phyloP scores from a whole-genome alignment of 2,329 filamentous ascomycete genomes.

The Ophiostoma angusticollis region DNA sequence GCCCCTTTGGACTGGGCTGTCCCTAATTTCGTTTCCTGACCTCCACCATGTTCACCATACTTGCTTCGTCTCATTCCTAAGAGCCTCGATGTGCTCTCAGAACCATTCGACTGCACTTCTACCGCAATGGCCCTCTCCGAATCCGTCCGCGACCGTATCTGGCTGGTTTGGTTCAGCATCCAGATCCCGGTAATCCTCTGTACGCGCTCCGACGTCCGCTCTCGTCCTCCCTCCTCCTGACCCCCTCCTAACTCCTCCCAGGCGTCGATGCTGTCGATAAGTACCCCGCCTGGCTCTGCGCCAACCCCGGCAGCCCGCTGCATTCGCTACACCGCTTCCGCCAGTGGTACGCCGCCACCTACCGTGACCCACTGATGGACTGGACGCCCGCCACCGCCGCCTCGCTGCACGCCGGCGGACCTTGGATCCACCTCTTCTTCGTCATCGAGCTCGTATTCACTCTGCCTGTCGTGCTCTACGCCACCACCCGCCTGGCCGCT shows the following conservation, averaged over 20 bases:
- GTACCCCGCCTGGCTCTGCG: conserved; percentile 36
- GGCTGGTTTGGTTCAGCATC: conserved; percentile 22
- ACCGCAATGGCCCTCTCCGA: conserved; percentile 1
- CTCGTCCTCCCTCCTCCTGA: neutral
- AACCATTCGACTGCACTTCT: neutral
- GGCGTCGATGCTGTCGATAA: conserved; percentile 41
- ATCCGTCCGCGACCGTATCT: conserved; percentile 17
- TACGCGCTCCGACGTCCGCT: no score
- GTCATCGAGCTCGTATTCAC: conserved; percentile 37
- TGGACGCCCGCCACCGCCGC: conserved; percentile 19
- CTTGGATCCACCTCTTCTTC: conserved; percentile 40
- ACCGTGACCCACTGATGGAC: conserved; percentile 41
- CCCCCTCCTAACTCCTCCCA: conserved; percentile 15
- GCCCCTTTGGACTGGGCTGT: no score
- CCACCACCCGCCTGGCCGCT: conserved; percentile 20
- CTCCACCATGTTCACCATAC: no score
- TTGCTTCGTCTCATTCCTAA: no score
- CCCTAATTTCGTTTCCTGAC: no score
- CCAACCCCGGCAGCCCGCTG: conserved; percentile 28
- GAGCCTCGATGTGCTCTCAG: no score
- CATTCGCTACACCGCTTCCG: conserved; percentile 34
- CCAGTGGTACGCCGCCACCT: conserved; percentile 31
- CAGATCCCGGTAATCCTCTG: conserved; percentile 21
- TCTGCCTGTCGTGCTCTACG: conserved; percentile 37
- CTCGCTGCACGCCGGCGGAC: conserved; percentile 15